Conservation (phyloP, 1,284 basidiomycete species). For the Apiotrichum sp. region DNA sequence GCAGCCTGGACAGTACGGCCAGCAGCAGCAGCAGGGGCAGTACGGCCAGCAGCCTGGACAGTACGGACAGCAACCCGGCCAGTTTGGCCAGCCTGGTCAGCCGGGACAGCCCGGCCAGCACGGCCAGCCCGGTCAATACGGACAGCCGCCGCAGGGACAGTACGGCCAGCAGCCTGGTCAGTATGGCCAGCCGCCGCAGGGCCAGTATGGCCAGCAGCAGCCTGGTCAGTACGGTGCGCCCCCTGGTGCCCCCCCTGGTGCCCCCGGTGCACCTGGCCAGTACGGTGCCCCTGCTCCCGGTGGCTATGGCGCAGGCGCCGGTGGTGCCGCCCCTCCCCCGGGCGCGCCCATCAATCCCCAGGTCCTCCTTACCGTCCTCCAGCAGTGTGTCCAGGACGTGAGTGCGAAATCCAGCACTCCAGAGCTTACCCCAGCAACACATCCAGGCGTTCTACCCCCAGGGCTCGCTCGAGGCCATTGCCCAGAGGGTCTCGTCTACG, state of each 20-base stretch:
- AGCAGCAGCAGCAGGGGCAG: conserved; percentile 13
- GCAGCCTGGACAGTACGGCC: conserved; percentile 27
- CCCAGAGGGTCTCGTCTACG: conserved; percentile 43
- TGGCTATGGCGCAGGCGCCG: conserved; percentile 9
- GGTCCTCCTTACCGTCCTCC: conserved; percentile 29
- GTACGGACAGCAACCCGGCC: conserved; percentile 13
- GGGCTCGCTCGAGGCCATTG: conserved; percentile 46
- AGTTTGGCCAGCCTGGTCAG: conserved; percentile 22
- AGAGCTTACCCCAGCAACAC: conserved; percentile 37
- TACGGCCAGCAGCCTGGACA: conserved; percentile 16
- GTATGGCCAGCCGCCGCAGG: conserved; percentile 7
- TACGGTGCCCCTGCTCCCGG: conserved; percentile 22
- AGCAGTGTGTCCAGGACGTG: conserved; percentile 47
- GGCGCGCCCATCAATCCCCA: conserved; percentile 8
- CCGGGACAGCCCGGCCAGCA: conserved; percentile 26
- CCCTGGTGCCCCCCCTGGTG: too few relatives aligned
- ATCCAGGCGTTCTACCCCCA: conserved; percentile 50
- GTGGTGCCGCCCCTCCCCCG: conserved; percentile 18
- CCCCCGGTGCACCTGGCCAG: conserved; percentile 6
- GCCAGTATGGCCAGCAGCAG: conserved; percentile 10
- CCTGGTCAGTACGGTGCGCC: conserved; percentile 17
- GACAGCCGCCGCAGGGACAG: conserved; percentile 7
- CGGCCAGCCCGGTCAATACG: conserved; percentile 18
- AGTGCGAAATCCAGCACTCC: conserved; percentile 8
- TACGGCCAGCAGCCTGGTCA: conserved; percentile 13